Evolutionary conservation across 2,329 filamentous ascomycete genomes (phyloP).

Genomic region (Trichophaea hybrida): DNA sequence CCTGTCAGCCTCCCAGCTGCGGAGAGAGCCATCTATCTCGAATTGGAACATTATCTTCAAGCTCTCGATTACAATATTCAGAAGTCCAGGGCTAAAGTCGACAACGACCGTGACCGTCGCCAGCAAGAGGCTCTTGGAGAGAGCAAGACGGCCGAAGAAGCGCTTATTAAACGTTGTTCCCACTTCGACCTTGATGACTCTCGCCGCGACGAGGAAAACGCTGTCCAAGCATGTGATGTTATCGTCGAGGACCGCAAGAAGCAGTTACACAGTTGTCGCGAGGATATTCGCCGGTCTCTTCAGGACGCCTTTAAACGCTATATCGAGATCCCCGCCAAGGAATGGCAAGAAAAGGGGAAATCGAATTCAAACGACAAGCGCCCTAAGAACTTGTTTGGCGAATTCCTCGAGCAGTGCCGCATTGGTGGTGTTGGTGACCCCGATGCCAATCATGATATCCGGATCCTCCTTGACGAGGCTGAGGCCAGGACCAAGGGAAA

Average conservation of each 20-base stretch:
- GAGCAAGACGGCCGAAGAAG: constrained; percentile 38
- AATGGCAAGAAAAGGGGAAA: constrained; percentile 7
- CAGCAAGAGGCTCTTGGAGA: constrained; percentile 37
- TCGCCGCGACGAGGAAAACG: constrained; percentile 28
- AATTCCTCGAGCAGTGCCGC: constrained; percentile 16
- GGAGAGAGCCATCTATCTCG: constrained; percentile 41
- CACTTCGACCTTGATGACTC: constrained; percentile 29
- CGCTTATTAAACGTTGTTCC: constrained; percentile 38
- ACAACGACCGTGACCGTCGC: constrained; percentile 31
- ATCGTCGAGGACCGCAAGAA: constrained; percentile 29
- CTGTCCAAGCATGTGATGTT: constrained; percentile 28
- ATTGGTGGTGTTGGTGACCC: constrained; percentile 20
- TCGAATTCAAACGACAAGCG: constrained; percentile 2
- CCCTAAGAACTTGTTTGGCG: neutral
- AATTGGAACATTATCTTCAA: constrained; percentile 41
- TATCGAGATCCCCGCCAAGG: constrained; percentile 10
- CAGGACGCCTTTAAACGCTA: constrained; percentile 17
- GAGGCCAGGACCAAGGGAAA: neutral
- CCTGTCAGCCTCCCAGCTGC: constrained; percentile 35
- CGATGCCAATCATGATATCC: constrained; percentile 18
- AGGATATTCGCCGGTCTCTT: constrained; percentile 24
- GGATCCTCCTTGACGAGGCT: constrained; percentile 17
- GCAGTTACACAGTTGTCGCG: constrained; percentile 24
- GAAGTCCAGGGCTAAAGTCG: constrained; percentile 30
- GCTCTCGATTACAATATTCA: constrained; percentile 36